Evolutionary conservation across 768 basidiomycete species (phyloP).

Genomic region (Porphyrellus cyaneotinctus): DNA sequence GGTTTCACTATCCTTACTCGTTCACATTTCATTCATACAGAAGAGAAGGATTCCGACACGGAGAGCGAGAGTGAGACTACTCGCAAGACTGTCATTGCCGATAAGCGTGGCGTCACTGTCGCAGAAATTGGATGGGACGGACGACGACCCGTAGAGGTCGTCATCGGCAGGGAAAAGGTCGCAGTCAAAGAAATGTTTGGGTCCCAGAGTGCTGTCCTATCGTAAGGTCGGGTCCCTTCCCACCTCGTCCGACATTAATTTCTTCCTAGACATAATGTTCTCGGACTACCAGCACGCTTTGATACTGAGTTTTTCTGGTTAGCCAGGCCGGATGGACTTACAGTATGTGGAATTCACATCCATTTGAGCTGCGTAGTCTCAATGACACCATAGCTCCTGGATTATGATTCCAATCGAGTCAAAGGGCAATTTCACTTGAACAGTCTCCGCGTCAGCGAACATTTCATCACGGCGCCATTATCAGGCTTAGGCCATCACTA

Average conservation of each 20-base stretch:
- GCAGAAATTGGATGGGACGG: slow-evolving; percentile 54
- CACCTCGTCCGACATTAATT: background rate
- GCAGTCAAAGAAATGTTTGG: slow-evolving; percentile 55
- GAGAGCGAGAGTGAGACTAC: slow-evolving; percentile 28
- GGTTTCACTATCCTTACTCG: slow-evolving; percentile 49
- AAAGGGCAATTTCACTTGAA: slow-evolving; percentile 52
- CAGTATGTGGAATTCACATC: slow-evolving; percentile 34
- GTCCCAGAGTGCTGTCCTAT: slow-evolving; percentile 48
- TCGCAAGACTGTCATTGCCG: slow-evolving; percentile 43
- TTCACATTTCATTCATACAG: slow-evolving; percentile 28
- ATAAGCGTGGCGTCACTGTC: slow-evolving; percentile 38
- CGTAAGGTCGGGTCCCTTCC: slow-evolving; percentile 35
- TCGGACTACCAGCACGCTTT: slow-evolving; percentile 60
- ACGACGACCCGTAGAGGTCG: slow-evolving; percentile 46
- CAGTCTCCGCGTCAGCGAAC: slow-evolving; percentile 41
- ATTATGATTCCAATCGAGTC: slow-evolving; percentile 46
- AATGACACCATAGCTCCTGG: slow-evolving; percentile 40
- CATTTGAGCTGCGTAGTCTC: slow-evolving; percentile 2
- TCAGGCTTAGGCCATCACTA: slow-evolving; percentile 54
- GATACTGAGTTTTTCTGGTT: slow-evolving; percentile 59
- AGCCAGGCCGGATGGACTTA: slow-evolving; percentile 50
- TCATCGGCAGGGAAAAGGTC: slow-evolving; percentile 47
- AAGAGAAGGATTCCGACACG: slow-evolving; percentile 27
- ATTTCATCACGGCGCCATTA: slow-evolving; percentile 47
- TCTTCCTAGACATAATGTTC: slow-evolving; percentile 46